phyloP scores from a whole-genome alignment of 208 protist species.

The Leishmania gerbilli region DNA sequence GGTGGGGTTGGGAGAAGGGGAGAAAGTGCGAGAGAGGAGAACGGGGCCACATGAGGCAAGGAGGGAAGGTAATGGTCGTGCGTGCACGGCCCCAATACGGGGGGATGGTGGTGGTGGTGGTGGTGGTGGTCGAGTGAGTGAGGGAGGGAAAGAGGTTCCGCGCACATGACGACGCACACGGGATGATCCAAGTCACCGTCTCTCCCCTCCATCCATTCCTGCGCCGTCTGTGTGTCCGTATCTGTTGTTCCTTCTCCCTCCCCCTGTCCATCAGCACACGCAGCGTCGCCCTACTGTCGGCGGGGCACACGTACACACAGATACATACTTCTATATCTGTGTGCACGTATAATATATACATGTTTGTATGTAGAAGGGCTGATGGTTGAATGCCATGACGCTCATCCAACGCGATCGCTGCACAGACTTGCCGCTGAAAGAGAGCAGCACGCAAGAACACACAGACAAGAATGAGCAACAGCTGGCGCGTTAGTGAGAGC shows the following conservation, averaged over 20 bases:
- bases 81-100: too few species aligned
- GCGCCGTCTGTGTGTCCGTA: neutral
- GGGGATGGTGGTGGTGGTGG: neutral
- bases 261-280: neutral
- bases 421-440: neutral
- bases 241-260: neutral
- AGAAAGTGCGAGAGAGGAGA: neutral
- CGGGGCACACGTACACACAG: neutral
- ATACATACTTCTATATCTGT: neutral
- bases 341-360: too few species aligned
- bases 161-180: neutral
- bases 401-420: neutral
- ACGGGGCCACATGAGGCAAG: neutral
- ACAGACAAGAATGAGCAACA: neutral
- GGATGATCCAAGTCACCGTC: neutral
- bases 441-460: neutral
- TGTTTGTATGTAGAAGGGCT: neutral
- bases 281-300: neutral
- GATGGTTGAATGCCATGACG: neutral
- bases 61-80: neutral
- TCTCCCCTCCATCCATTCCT: neutral
- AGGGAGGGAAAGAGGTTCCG: neutral
- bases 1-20: too few species aligned
- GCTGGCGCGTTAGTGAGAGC: neutral
- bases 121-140: neutral